Evolutionary conservation across 129 eudicot genomes (phyloP), one percentile per base, ranked within the genome.

Genomic region (Silybum marianum): DNA sequence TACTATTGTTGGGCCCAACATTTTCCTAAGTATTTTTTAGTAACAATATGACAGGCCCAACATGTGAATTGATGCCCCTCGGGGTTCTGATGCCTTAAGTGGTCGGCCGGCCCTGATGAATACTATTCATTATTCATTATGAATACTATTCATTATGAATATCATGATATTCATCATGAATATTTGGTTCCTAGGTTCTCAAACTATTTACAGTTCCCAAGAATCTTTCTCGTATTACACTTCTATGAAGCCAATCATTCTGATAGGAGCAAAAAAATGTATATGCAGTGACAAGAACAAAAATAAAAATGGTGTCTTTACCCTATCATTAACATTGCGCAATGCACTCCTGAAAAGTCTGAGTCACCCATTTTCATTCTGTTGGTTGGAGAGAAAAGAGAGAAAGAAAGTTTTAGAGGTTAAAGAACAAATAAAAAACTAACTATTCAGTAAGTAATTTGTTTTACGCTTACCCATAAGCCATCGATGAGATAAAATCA

Each of bases 401-500:
- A 71, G 28, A 76, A 10, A 65, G 14, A 9, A 1, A 12, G 2
- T 67, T 46, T 77, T 65, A 66, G 51, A 66, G 23, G 18, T 32
- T 19, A 46, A 30, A 66, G 38, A 51, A 46, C 34, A 65, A 63
- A 81, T 28, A 66, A 10, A 54, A 21, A 12, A 32, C 46, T 9
- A 19, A 66, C n/a, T 5, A 62, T 16, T 69, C 34, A 69, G 71
- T 19, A 73, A 40, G 26, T 7, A 12, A 32, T 25, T n/a, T 73
- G 70, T 54, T 69, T 76, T 60, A 63, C 26, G 30, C 81, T 79
- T 89, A 95, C 99, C 98, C 98, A 83, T 91, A 87, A 79, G 91
- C 97, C 93, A 95, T 89, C 21, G 93, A 78, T 9, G 93, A 88
- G 72, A 95, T 93, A 67, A 93, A 88, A 78, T 95, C 98, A 13